phyloP scores from a whole-genome alignment of 2,329 filamentous ascomycete genomes.

The Sporothrix protearum region DNA sequence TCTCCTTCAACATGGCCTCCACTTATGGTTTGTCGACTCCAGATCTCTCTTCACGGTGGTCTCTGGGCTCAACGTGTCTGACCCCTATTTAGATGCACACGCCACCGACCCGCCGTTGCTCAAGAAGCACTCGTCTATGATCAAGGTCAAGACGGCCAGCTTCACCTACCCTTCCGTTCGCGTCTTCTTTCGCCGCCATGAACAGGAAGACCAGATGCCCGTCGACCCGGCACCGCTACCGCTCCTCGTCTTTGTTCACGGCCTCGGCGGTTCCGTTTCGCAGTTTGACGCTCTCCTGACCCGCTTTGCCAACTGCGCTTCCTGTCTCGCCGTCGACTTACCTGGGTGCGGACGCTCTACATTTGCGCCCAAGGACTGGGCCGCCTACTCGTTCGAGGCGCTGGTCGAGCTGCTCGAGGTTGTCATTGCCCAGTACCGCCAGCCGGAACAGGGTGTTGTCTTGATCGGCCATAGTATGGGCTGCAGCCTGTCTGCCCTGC shows the following conservation, averaged over 20 bases:
- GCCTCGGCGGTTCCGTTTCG: constrained; percentile 83
- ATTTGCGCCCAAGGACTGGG: constrained; percentile 67
- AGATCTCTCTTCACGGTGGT: no score
- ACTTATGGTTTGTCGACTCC: not conserved
- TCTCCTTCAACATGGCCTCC: constrained; percentile 3
- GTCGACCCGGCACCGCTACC: constrained; percentile 70
- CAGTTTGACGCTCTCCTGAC: constrained; percentile 81
- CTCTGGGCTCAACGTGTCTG: not conserved
- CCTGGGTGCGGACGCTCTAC: constrained; percentile 83
- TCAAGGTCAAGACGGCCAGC: constrained; percentile 66
- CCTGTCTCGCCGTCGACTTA: constrained; percentile 83
- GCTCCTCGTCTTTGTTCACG: constrained; percentile 86
- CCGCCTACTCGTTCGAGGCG: constrained; percentile 74
- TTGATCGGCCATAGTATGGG: constrained; percentile 90
- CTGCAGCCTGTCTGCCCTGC: constrained; percentile 68
- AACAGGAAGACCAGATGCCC: constrained; percentile 77
- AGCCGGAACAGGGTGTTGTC: constrained; percentile 69
- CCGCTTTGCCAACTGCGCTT: constrained; percentile 76
- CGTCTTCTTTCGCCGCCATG: constrained; percentile 78
- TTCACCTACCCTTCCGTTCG: constrained; percentile 73
- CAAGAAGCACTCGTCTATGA: constrained; percentile 68
- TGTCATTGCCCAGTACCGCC: constrained; percentile 70
- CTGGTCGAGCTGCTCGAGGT: constrained; percentile 70
- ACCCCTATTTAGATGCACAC: constrained; percentile 39
- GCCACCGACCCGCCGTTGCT: constrained; percentile 74